These are phyloP conservation scores for Lecanoromycetidae sp. DNA, from an alignment of 2,329 filamentous ascomycete species.

Conservation along the genomic window DNA sequence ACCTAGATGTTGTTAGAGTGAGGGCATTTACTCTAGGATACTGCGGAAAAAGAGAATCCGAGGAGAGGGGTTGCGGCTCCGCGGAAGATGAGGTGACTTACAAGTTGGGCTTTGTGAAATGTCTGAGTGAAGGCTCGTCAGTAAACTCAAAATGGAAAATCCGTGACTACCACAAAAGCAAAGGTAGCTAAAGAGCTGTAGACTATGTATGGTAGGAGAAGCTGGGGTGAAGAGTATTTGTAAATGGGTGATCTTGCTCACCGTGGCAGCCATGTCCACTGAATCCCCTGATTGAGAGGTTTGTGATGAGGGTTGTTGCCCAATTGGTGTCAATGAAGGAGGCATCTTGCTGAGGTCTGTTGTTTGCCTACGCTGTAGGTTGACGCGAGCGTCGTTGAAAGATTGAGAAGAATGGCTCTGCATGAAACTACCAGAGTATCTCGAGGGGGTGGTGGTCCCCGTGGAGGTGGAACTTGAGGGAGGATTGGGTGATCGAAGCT, in stretches of 20 bases:
- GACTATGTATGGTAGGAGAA: neutral
- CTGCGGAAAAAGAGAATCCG: neutral
- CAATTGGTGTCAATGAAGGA: constrained; percentile 57
- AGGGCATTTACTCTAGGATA: neutral
- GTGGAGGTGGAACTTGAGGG: constrained; percentile 65
- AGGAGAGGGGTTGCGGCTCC: neutral
- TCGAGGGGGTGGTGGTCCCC: constrained; percentile 59
- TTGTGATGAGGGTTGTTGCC: constrained; percentile 36
- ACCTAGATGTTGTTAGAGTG: constrained; percentile 43
- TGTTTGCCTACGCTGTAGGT: constrained; percentile 83
- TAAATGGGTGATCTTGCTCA: neutral
- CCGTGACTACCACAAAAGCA: neutral
- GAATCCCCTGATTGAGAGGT: constrained; percentile 7
- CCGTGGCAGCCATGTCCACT: constrained; percentile 8
- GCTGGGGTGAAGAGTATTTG: neutral
- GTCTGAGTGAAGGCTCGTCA: constrained; percentile 34
- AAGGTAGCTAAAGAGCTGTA: neutral
- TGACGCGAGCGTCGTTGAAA: constrained; percentile 57
- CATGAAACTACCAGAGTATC: constrained; percentile 52
- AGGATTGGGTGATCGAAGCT: constrained; percentile 65
- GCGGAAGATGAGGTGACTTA: constrained; percentile 35
- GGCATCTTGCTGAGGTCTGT: constrained; percentile 78
- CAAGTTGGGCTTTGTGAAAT: constrained; percentile 63
- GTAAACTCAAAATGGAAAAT: constrained; percentile 4
- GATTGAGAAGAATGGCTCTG: constrained; percentile 40